Evolutionary conservation across 2,329 filamentous ascomycete species (phyloP), one percentile per base, ranked within the genome.

Genomic region (Sclerotinia spermophila): DNA sequence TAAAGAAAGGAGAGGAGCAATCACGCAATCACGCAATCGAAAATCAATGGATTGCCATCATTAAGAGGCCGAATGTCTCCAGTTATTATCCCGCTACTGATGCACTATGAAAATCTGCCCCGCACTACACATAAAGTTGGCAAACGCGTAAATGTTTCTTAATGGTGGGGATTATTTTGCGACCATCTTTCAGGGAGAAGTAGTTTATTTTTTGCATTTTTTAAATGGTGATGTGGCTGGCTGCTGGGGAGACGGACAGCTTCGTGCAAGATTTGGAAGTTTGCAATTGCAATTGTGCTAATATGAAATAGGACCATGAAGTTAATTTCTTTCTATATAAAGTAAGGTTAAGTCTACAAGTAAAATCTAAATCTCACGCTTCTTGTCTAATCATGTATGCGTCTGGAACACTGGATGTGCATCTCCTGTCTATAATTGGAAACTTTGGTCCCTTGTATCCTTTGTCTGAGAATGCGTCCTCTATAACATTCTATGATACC

Each of bases 81-180:
- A 40, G 53, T 68, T 67, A 35, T 45, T 45, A 64, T 35, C 65
- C 38, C 65, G 40, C 62, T 65, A 65, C 62, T n/a, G 61, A 35
- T 68, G 30, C 30, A 68, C 48, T 45, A 59, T 35, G 35, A 69
- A 64, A 65, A 45, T 24, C 67, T 69, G 67, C 67, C 67, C 67
- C 67, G 67, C 67, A 69, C 59, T 56, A 65, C 30, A n/a, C 45
- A 45, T 38, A 59, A 58, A 67, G 40, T 44, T 56, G 33, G n/a
- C 48, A 58, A 67, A 56, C n/a, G 65, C 51, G 27, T 67, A 33
- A 42, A 19, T 8, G 44, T 38, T 65, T 21, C 30, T 48, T 24
- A 15, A 48, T 68, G 55, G 66, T 68, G 66, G 66, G 10, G 4
- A 2, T 21, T 40, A 1, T 61, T 30, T 40, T 30, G 40, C 66